Evolutionary conservation across 176 grass and related monocot genomes (phyloP).

Genomic region (Carex pumila): DNA sequence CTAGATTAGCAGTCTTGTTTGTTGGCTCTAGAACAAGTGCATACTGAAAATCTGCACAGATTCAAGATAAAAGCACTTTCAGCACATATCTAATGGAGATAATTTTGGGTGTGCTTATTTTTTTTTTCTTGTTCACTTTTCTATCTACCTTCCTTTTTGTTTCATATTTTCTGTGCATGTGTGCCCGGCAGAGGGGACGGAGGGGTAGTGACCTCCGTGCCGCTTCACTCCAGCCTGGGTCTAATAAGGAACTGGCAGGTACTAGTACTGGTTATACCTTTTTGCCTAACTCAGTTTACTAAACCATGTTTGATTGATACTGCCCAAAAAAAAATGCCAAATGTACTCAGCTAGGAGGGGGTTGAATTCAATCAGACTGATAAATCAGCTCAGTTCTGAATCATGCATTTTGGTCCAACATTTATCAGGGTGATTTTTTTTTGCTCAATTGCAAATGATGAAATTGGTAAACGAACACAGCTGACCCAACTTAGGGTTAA

Average conservation of each 20-base stretch:
- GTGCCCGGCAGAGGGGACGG: too few species aligned
- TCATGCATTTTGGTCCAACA: background rate
- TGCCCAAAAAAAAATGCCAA: background rate
- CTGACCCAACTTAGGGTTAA: too few species aligned
- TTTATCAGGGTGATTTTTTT: background rate
- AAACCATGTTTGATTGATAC: background rate
- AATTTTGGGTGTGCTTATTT: background rate
- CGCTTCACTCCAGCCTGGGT: background rate
- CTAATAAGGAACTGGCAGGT: background rate
- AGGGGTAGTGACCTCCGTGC: background rate
- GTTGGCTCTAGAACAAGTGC: constrained; percentile 93
- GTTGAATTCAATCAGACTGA: background rate
- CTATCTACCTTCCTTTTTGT: background rate
- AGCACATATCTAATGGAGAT: background rate
- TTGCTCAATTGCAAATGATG: background rate
- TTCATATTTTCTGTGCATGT: background rate
- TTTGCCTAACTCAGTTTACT: background rate
- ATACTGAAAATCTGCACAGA: constrained; percentile 89
- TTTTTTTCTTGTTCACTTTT: background rate
- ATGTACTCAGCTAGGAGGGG: background rate
- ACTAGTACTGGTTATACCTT: background rate
- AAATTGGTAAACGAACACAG: background rate
- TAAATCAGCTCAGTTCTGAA: background rate
- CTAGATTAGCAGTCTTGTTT: constrained; percentile 72
- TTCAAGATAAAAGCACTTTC: background rate